Percentiles rank a stretch among this genome's conserved stretches.
These are phyloP conservation scores for Fusarium agapanthi DNA, from an alignment of 2,329 filamentous ascomycete genomes.

Conservation along the genomic window DNA sequence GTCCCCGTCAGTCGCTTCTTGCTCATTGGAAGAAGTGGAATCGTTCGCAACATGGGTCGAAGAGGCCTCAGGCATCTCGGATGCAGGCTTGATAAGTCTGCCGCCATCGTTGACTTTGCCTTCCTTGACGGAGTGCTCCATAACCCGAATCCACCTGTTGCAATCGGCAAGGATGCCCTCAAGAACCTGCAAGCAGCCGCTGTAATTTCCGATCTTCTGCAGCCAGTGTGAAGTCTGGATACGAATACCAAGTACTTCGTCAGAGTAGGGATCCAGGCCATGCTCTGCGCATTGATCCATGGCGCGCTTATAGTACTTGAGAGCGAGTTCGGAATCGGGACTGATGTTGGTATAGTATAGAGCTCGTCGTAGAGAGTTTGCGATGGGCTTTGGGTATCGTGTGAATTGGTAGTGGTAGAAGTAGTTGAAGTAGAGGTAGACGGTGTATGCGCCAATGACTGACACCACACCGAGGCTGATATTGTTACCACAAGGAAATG, in stretches of 20 bases:
- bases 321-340: constrained; percentile 77
- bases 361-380: constrained; percentile 81
- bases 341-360: constrained; percentile 86
- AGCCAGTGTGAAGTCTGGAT: constrained; percentile 83
- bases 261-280: constrained; percentile 86
- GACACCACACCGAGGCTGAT: constrained; percentile 44
- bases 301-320: constrained; percentile 85
- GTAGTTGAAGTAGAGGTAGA: constrained; percentile 60
- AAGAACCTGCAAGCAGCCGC: constrained; percentile 77
- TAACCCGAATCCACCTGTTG: constrained; percentile 64
- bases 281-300: constrained; percentile 76
- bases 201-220: constrained; percentile 76
- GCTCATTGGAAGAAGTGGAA: constrained; percentile 14
- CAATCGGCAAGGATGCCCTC: constrained; percentile 80
- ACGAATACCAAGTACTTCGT: constrained; percentile 90
- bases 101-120: constrained; percentile 56
- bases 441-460: constrained; percentile 44
- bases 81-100: constrained; percentile 38
- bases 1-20: constrained; percentile 40
- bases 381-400: constrained; percentile 73
- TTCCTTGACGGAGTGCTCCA: constrained; percentile 60
- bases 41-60: constrained; percentile 3
- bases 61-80: constrained; percentile 9
- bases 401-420: constrained; percentile 66
- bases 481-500: not conserved